phyloP scores from a whole-genome alignment of 2,329 filamentous ascomycete genomes.

The Fusarium coffeatum region DNA sequence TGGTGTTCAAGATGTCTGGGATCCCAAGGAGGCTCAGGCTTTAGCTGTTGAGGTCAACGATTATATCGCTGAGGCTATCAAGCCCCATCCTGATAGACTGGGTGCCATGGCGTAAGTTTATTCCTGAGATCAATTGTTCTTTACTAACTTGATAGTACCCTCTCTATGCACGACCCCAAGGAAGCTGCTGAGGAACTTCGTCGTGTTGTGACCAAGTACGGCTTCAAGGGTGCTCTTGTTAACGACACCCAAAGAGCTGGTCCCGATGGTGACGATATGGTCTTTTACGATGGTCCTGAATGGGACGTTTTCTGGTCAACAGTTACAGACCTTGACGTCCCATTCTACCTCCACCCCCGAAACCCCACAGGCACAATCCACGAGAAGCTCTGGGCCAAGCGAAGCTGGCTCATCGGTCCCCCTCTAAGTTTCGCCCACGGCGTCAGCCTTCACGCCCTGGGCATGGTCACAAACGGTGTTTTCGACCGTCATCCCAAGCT shows the following conservation, averaged over 20 bases:
- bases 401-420: constrained; percentile 70
- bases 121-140: too few relatives aligned
- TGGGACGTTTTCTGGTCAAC: constrained; percentile 73
- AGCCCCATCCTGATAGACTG: constrained; percentile 54
- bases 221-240: constrained; percentile 72
- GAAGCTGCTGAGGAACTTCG: constrained; percentile 63
- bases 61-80: constrained; percentile 54
- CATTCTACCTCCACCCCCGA: constrained; percentile 72
- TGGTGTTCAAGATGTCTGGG: constrained; percentile 59
- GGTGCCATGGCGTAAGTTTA: constrained; percentile 59
- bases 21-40: constrained; percentile 55
- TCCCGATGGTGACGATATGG: constrained; percentile 67
- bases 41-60: constrained; percentile 58
- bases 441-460: constrained; percentile 67
- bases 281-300: constrained; percentile 72
- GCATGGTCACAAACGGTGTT: constrained; percentile 63
- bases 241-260: constrained; percentile 72
- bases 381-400: constrained; percentile 68
- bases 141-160: constrained; percentile 46
- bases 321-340: constrained; percentile 69
- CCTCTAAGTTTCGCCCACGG: constrained; percentile 69
- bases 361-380: constrained; percentile 67
- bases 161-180: constrained; percentile 65
- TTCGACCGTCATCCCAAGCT: constrained; percentile 61
- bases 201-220: constrained; percentile 65